Evolutionary conservation across 192 early-diverging fungal genomes (phyloP).

Genomic region (Diversispora epigaea): DNA sequence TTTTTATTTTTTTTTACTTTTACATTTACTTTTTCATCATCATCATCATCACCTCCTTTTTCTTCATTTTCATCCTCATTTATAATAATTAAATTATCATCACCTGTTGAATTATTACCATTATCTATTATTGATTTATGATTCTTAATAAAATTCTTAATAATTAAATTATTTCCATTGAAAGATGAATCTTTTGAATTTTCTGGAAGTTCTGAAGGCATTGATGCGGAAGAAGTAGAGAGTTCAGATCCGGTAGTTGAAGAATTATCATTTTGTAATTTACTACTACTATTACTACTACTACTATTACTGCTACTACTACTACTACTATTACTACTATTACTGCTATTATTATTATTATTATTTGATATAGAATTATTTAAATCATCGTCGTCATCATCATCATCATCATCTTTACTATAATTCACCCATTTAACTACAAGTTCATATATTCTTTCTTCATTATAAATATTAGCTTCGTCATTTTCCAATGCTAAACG

Average conservation of each 20-base stretch:
- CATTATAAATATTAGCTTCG: constrained; percentile 31
- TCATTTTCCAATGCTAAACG: constrained; percentile 36
- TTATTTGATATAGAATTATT: too few species aligned
- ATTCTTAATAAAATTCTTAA: not conserved
- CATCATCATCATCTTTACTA: not conserved
- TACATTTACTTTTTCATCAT: not conserved
- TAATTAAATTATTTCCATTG: not conserved
- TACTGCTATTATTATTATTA: too few species aligned
- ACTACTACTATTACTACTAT: too few species aligned
- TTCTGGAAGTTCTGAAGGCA: constrained; percentile 24
- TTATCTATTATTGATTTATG: not conserved
- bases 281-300: not conserved
- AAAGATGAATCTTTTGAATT: not conserved
- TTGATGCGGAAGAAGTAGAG: not conserved
- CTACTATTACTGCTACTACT: too few species aligned
- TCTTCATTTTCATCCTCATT: not conserved
- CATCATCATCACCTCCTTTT: not conserved
- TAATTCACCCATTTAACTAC: constrained; percentile 36
- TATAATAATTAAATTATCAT: not conserved
- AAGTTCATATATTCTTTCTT: constrained; percentile 37
- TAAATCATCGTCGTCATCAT: too few species aligned
- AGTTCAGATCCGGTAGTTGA: not conserved
- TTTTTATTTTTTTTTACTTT: not conserved
- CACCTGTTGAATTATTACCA: not conserved
- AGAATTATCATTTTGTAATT: not conserved